Conservation (phyloP, 2,329 filamentous ascomycete genomes). For the Fusarium praegraminearum region DNA sequence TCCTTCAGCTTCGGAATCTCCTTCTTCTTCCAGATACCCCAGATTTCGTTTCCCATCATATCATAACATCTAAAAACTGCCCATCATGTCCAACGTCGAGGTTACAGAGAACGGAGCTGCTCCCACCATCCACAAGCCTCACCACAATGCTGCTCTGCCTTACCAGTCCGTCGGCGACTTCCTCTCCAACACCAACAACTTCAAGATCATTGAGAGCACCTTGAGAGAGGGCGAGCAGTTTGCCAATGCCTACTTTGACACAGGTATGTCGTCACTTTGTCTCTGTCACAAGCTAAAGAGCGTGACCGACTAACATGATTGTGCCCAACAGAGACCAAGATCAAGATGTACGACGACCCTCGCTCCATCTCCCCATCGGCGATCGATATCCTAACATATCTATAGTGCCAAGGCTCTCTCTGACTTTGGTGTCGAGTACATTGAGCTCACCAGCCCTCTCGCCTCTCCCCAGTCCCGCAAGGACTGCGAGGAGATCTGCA, state of each 20-base stretch:
- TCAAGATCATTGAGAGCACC: slow-evolving; percentile 44
- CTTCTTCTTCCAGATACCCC: slow-evolving; percentile 15
- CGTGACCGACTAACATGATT: slow-evolving; percentile 47
- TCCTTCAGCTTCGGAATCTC: slow-evolving; percentile 6
- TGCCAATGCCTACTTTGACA: slow-evolving; percentile 70
- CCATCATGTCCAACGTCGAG: slow-evolving; percentile 12
- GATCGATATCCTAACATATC: slow-evolving; percentile 2
- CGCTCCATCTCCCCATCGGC: not conserved
- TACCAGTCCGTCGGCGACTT: slow-evolving; percentile 34
- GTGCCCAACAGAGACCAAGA: slow-evolving; percentile 60
- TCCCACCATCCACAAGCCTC: slow-evolving; percentile 8
- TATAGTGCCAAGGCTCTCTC: slow-evolving; percentile 20
- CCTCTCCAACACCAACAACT: slow-evolving; percentile 38
- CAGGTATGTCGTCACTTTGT: not conserved
- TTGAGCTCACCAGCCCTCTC: slow-evolving; percentile 85
- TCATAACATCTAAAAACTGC: not conserved
- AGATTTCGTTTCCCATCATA: not conserved
- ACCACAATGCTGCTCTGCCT: slow-evolving; percentile 14
- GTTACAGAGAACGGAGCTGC: slow-evolving; percentile 7
- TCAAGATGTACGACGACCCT: slow-evolving; percentile 36
- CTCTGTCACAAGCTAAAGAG: no score
- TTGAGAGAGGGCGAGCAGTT: slow-evolving; percentile 53
- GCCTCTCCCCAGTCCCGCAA: slow-evolving; percentile 76
- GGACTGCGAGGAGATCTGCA: slow-evolving; percentile 94
- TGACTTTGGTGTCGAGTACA: slow-evolving; percentile 67